Percentiles rank a stretch among this genome's conserved stretches.
Evolutionary conservation across 208 protist species (phyloP).

Genomic region (Trichomonas gallinae): DNA sequence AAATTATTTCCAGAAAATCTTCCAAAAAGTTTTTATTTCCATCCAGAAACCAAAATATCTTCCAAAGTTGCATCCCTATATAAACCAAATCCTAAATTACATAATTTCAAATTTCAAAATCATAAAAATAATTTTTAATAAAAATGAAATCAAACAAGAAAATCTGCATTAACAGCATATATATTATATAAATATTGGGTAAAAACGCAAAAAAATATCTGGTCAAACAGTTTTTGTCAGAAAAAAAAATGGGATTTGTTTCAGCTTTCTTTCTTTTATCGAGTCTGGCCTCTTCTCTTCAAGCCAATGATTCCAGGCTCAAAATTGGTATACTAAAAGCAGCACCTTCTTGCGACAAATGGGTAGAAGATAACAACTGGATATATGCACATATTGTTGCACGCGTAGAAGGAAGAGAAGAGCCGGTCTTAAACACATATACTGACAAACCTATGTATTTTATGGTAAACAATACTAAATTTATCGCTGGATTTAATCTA

Average conservation of each 20-base stretch:
- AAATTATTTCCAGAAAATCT: too few relatives aligned
- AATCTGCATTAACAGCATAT: too few relatives aligned
- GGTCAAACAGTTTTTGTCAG: neutral
- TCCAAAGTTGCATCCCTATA: too few relatives aligned
- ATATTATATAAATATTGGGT: too few relatives aligned
- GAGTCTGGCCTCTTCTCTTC: neutral
- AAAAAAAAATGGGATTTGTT: neutral
- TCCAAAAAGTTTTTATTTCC: too few relatives aligned
- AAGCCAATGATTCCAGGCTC: neutral
- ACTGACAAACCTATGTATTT: neutral
- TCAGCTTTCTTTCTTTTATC: neutral
- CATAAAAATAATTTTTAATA: too few relatives aligned
- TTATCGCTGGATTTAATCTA: neutral
- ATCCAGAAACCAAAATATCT: too few relatives aligned
- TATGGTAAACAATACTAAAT: neutral
- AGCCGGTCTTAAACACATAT: neutral
- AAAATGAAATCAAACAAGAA: too few relatives aligned
- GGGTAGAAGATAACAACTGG: neutral
- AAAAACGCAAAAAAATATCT: neutral
- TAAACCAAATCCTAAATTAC: too few relatives aligned
- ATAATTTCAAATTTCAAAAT: too few relatives aligned
- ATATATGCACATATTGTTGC: constrained; percentile 15
- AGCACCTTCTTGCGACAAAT: neutral
- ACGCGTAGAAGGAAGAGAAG: neutral
- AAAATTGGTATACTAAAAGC: neutral